A percentile compares a stretch with the other conserved stretches of the same genome.
These are phyloP conservation scores for Phytophthora chlamydospora DNA, from an alignment of 352 stramenopile species.

Conservation along the genomic window DNA sequence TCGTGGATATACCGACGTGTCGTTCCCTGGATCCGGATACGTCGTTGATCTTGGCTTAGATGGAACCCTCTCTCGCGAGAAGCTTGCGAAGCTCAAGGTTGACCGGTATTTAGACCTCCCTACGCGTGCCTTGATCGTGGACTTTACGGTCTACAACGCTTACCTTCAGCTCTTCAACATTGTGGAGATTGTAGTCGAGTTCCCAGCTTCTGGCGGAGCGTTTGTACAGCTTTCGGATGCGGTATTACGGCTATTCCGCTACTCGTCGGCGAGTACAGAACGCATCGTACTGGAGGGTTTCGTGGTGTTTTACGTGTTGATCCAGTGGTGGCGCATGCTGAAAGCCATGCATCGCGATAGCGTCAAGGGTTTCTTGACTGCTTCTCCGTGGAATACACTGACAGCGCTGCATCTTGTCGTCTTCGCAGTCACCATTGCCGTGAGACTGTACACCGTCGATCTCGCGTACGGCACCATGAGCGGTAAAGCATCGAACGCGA, in stretches of 20 bases:
- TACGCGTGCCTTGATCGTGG: conserved; percentile 64
- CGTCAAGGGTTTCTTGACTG: conserved; percentile 35
- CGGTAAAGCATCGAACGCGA: conserved; percentile 31
- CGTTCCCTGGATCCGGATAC: conserved; percentile 63
- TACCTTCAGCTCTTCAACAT: conserved; percentile 72
- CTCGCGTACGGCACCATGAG: conserved; percentile 63
- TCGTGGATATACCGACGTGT: conserved; percentile 40
- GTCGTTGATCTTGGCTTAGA: conserved; percentile 60
- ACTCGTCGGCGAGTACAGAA: conserved; percentile 41
- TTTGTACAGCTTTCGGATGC: conserved; percentile 53
- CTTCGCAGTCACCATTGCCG: conserved; percentile 55
- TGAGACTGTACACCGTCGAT: conserved; percentile 63
- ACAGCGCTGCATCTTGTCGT: conserved; percentile 45
- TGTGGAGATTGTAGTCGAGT: conserved; percentile 65
- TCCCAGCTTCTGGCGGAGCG: conserved; percentile 61
- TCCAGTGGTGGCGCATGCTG: conserved; percentile 49
- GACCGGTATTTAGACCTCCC: conserved; percentile 65
- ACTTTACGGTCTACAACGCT: conserved; percentile 71
- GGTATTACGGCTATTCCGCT: conserved; percentile 59
- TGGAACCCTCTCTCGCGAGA: conserved; percentile 28
- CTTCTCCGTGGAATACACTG: conserved; percentile 48
- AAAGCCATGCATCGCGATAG: conserved; percentile 36
- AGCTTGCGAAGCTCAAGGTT: conserved; percentile 40
- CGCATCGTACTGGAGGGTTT: conserved; percentile 61
- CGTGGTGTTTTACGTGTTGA: conserved; percentile 51